Percentiles rank a stretch among this genome's conserved stretches.
Conservation (phyloP, 2,329 filamentous ascomycete species). For the Paecilomyces sp. region DNA sequence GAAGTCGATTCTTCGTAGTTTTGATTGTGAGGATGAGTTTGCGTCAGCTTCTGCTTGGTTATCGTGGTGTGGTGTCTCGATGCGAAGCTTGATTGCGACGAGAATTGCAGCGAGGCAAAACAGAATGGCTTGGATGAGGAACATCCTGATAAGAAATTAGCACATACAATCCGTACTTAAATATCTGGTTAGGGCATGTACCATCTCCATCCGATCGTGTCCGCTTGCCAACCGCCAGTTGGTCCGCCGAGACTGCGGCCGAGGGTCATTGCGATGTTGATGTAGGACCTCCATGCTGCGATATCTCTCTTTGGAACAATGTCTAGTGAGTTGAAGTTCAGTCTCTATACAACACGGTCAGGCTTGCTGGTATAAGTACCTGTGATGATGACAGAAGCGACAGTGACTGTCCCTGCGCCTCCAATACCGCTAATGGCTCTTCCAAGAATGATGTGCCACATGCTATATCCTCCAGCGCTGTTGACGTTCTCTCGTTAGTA, state of each 20-base stretch:
- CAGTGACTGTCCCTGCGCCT: conserved; percentile 36
- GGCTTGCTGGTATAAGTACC: conserved; percentile 9
- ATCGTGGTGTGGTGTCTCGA: not conserved
- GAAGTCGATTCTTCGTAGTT: conserved; percentile 53
- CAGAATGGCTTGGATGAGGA: conserved; percentile 50
- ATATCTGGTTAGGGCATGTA: conserved; percentile 17
- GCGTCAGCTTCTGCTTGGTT: not conserved
- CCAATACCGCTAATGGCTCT: conserved; percentile 38
- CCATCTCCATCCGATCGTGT: conserved; percentile 61
- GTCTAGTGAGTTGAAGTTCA: conserved; percentile 19
- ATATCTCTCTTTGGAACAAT: conserved; percentile 44
- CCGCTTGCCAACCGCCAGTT: conserved; percentile 54
- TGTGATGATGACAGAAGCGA: conserved; percentile 43
- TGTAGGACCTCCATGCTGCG: conserved; percentile 43
- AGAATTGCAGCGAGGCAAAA: conserved; percentile 45
- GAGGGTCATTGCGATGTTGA: conserved; percentile 45
- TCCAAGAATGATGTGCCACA: conserved; percentile 35
- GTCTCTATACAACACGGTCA: not conserved
- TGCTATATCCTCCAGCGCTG: conserved; percentile 29
- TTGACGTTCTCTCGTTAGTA: not conserved
- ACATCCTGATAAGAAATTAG: conserved; percentile 37
- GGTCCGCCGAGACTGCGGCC: conserved; percentile 47
- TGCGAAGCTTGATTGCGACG: conserved; percentile 35
- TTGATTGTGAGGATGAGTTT: conserved; percentile 11
- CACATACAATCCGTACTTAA: not conserved